Conservation (phyloP, 805 yeast species). For the Hanseniaspora occidentalis region DNA sequence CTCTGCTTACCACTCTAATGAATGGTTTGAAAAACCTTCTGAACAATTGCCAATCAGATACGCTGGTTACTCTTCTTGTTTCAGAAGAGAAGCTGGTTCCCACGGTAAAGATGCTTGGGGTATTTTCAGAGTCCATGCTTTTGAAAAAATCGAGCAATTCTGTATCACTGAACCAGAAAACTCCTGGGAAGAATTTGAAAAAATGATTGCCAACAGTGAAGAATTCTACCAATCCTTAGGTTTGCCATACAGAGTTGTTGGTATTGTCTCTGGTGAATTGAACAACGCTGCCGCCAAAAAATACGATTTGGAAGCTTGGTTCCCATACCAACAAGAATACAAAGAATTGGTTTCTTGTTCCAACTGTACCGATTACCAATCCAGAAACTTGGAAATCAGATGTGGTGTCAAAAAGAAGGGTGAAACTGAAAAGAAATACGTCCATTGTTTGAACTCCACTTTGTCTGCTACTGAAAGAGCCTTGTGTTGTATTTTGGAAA, state of each 20-base stretch:
- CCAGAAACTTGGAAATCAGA: constrained; percentile 96
- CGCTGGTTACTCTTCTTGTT: constrained; percentile 97
- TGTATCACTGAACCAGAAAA: constrained; percentile 93
- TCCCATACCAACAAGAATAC: constrained; percentile 98
- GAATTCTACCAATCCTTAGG: constrained; percentile 86
- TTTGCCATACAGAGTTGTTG: constrained; percentile 93
- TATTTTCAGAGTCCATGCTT: constrained; percentile 96
- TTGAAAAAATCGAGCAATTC: constrained; percentile 97
- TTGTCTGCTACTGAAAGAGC: constrained; percentile 98
- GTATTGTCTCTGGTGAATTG: constrained; percentile 95
- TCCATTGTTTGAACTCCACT: constrained; percentile 95
- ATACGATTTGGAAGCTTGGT: constrained; percentile 98
- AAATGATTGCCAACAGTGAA: constrained; percentile 85
- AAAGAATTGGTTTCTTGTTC: constrained; percentile 97
- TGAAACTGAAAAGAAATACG: constrained; percentile 94
- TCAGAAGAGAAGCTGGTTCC: constrained; percentile 98
- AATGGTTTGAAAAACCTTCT: constrained; percentile 96
- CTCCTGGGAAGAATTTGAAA: constrained; percentile 95
- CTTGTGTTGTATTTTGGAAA: constrained; percentile 90
- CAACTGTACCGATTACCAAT: constrained; percentile 98
- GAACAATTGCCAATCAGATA: constrained; percentile 95
- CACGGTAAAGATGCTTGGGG: constrained; percentile 99
- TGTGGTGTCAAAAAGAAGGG: constrained; percentile 95
- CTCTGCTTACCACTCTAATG: constrained; percentile 92
- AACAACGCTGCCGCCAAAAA: constrained; percentile 99